Base-by-base conservation (phyloP, 2,329 filamentous ascomycete genomes). In the Penicillium capsulatum region DNA sequence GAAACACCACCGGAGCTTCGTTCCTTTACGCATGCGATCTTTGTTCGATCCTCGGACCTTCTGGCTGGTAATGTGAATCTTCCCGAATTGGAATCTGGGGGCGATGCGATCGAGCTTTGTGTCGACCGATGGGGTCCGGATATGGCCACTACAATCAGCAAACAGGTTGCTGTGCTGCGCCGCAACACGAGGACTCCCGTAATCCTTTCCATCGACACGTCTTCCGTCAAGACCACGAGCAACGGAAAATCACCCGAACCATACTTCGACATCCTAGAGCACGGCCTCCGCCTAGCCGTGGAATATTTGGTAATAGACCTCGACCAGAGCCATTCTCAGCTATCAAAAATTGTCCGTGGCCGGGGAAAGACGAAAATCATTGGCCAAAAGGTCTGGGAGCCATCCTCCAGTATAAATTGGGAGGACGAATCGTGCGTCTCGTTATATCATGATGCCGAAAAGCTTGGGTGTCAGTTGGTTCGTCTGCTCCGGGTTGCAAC, bases 101-200 rank as follows among this genome's bases (percentile, higher is more conserved):
- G 71, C 6, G 79, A 82, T 62, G 76, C 74, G 15, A 72, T 81
- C 29, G 79, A 81, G 53, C 63, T 81, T 3, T 75, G 77, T 41
- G 71, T 82, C 34, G 78, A 82, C 58, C 68, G 68, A 31, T 80
- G 77, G 75, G 68, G 70, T 6, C 60, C 69, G 16, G 69, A 73
- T 37, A 60, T 77, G 42, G 56, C 72, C 17, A 70, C 68, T 37
- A 55, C 71, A 7, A 66, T 81, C 46, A 74, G 74, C 29, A 73
- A 72, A 31, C 73, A 80, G 47, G 72, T 82, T 3, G 74, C 77
- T 10, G 63, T 75, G 22, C 73, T 81, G 35, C 72, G 79, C 44
- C 71, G 79, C 47, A 74, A 74, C 41, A 59, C 80, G 24, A 69
- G 72, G 22, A 58, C 76, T 4, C 78, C 79, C 2, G 74, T 81